phyloP scores from a whole-genome alignment of 805 yeast species.

The Wickerhamiella siamensis region DNA sequence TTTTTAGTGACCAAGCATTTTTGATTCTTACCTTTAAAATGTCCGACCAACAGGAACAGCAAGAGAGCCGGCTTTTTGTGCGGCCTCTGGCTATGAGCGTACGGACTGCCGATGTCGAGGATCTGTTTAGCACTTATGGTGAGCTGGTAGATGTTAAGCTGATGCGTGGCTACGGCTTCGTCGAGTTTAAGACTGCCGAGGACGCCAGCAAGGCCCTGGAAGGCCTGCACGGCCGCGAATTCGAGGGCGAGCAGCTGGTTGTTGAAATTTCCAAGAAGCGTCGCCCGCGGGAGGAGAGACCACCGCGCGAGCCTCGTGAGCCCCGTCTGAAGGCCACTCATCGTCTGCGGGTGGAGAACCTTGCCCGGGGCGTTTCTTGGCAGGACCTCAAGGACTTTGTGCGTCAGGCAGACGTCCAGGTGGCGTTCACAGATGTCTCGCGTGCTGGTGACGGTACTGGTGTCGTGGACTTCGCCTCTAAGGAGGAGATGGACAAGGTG shows the following conservation, averaged over 20 bases:
- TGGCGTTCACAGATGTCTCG: slow-evolving; percentile 26
- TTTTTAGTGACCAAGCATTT: not conserved
- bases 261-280: slow-evolving; percentile 25
- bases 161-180: slow-evolving; percentile 51
- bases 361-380: slow-evolving; percentile 14
- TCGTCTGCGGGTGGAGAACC: slow-evolving; percentile 15
- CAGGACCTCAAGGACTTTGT: slow-evolving; percentile 58
- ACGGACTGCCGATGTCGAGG: slow-evolving; percentile 30
- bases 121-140: slow-evolving; percentile 37
- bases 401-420: slow-evolving; percentile 41
- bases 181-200: slow-evolving; percentile 41
- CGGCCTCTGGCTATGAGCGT: slow-evolving; percentile 18
- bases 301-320: slow-evolving; percentile 16
- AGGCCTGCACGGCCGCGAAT: slow-evolving; percentile 31
- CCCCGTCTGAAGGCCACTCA: slow-evolving; percentile 17
- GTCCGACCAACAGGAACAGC: not conserved
- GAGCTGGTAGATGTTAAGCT: slow-evolving; percentile 41
- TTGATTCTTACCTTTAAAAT: not conserved
- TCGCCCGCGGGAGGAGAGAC: slow-evolving; percentile 17
- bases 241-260: slow-evolving; percentile 24
- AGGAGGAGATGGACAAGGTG: slow-evolving; percentile 85
- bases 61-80: slow-evolving; percentile 16
- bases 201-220: slow-evolving; percentile 52
- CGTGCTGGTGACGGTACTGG: slow-evolving; percentile 27
- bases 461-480: slow-evolving; percentile 82